These are phyloP conservation scores for Penicillium coffeae DNA, from an alignment of 495 filamentous ascomycete genomes.

Conservation along the genomic window DNA sequence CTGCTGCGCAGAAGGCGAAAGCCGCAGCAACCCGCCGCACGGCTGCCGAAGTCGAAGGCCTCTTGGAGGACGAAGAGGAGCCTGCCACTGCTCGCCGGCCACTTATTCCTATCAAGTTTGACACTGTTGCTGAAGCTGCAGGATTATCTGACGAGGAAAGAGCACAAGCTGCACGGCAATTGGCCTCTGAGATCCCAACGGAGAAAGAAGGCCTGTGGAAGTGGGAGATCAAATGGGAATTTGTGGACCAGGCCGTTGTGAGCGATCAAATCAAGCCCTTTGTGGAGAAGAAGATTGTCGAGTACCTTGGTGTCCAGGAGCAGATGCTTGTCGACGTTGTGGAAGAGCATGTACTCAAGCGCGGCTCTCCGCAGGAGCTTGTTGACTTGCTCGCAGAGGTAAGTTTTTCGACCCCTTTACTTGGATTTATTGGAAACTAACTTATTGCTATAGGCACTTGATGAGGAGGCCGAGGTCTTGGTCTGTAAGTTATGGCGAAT, in stretches of 20 bases:
- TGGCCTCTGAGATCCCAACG: conserved; percentile 86
- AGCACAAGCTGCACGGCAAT: conserved; percentile 67
- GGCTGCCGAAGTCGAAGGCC: conserved; percentile 86
- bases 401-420: conserved; percentile 29
- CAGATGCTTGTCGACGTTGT: conserved; percentile 93
- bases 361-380: conserved; percentile 70
- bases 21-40: conserved; percentile 72
- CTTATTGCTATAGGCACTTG: conserved; percentile 61
- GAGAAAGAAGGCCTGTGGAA: conserved; percentile 85
- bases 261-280: conserved; percentile 88
- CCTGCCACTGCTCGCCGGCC: conserved; percentile 65
- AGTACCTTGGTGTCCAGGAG: conserved; percentile 94
- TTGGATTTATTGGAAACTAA: conserved; percentile 28
- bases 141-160: conserved; percentile 81
- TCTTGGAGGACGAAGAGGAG: conserved; percentile 93
- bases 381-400: conserved; percentile 83
- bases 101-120: conserved; percentile 90
- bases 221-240: conserved; percentile 92
- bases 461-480: conserved; percentile 90
- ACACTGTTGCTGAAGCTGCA: conserved; percentile 63
- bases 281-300: conserved; percentile 96
- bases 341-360: conserved; percentile 77
- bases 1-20: conserved; percentile 76
- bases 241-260: conserved; percentile 79
- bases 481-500: conserved; percentile 98